Evolutionary conservation across 176 grass and related monocot species (phyloP).

Genomic region (Musa troglodytarum): DNA sequence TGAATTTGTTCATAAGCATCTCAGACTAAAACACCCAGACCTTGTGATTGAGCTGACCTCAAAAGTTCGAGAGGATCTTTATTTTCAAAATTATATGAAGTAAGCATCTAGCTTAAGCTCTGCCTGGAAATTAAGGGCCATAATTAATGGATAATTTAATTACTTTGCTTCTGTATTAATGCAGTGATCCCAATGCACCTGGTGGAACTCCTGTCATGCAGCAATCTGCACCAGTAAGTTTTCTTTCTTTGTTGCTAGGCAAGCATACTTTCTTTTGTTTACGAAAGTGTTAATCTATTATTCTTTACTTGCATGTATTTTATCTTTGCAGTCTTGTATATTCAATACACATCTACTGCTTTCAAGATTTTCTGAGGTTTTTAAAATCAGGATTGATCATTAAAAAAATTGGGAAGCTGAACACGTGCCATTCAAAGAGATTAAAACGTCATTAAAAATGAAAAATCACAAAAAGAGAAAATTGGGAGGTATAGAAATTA

Average conservation of each 20-base stretch:
- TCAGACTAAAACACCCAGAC: slow-evolving; percentile 90
- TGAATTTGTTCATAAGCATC: slow-evolving; percentile 98
- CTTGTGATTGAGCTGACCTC: slow-evolving; percentile 80
- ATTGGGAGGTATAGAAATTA: no score
- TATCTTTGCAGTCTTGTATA: neutral
- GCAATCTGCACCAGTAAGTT: slow-evolving; percentile 70
- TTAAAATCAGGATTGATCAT: no score
- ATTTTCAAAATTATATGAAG: slow-evolving; percentile 98
- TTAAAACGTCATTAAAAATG: no score
- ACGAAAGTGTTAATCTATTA: neutral
- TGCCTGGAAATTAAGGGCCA: neutral
- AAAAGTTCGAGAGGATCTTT: slow-evolving; percentile 93
- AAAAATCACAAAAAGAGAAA: no score
- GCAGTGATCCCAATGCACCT: slow-evolving; percentile 88
- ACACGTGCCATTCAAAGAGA: no score
- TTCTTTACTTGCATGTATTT: neutral
- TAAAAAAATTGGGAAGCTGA: no score
- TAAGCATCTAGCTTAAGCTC: slow-evolving; percentile 22
- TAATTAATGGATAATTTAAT: neutral
- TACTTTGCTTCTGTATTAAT: slow-evolving; percentile 20
- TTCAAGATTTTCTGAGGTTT: no score
- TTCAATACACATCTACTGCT: no score
- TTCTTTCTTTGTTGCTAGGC: neutral
- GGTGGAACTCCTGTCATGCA: slow-evolving; percentile 99
- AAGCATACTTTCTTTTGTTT: neutral